A percentile compares a stretch with the other conserved stretches of the same genome.
phyloP scores from a whole-genome alignment of 805 yeast species.

The Pichia nakasei region DNA sequence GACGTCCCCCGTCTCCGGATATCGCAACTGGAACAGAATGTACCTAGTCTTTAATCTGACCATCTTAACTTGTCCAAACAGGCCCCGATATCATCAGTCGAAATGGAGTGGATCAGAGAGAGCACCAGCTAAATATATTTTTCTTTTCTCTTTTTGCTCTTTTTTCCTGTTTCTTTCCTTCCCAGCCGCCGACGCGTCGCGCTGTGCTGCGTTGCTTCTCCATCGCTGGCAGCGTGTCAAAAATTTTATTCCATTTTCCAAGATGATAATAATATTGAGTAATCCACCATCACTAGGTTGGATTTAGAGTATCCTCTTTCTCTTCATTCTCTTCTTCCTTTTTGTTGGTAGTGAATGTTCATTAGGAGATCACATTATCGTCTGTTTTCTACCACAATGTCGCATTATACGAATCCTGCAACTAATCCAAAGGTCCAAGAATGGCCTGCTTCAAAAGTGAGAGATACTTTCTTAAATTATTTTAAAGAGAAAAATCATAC shows the following conservation, averaged over 20 bases:
- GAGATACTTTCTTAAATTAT: conserved; percentile 77
- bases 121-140: no score
- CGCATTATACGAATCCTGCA: conserved; percentile 7
- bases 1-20: conserved; percentile 36
- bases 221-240: no score
- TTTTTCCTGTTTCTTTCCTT: no score
- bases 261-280: no score
- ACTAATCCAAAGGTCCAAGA: conserved; percentile 15
- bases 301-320: no score
- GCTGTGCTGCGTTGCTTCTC: no score
- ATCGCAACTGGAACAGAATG: conserved; percentile 67
- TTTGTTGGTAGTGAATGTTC: background rate
- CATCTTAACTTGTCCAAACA: conserved; percentile 46
- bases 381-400: conserved; percentile 3
- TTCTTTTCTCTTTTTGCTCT: no score
- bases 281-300: no score
- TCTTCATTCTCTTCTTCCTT: background rate
- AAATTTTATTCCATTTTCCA: no score
- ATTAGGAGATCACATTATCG: background rate
- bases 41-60: conserved; percentile 85
- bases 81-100: no score
- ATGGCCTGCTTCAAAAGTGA: conserved; percentile 47
- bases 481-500: conserved; percentile 65
- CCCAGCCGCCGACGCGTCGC: no score
- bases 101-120: no score